Evolutionary conservation across 192 early-diverging fungal genomes (phyloP).

Genomic region (Lobosporangium transversale): DNA sequence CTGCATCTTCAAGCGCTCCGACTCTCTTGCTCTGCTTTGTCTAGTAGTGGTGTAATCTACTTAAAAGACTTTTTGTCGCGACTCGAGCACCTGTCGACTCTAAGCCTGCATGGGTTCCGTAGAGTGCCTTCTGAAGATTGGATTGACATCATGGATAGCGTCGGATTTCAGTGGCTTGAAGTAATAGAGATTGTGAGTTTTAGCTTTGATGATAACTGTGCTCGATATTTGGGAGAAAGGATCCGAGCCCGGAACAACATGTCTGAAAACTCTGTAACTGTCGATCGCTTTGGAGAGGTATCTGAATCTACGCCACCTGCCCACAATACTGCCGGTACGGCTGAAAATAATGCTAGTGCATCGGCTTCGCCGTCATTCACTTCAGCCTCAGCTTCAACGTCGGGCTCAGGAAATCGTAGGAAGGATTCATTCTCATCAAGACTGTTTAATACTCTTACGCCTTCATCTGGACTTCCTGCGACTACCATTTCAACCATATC

Average conservation of each 20-base stretch:
- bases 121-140: conserved; percentile 26
- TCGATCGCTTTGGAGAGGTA: too few species aligned
- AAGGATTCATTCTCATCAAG: conserved; percentile 23
- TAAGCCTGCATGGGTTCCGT: conserved; percentile 43
- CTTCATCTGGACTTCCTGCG: conserved; percentile 1
- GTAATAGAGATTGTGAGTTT: conserved; percentile 39
- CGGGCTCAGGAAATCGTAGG: neutral
- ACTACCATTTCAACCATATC: neutral
- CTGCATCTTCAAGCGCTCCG: conserved; percentile 27
- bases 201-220: conserved; percentile 30
- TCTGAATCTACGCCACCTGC: neutral
- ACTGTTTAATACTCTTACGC: neutral
- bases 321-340: too few species aligned
- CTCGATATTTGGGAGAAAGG: conserved; percentile 24
- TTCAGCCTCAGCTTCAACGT: conserved; percentile 12
- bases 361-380: neutral
- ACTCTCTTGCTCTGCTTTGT: conserved; percentile 19
- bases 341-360: too few species aligned
- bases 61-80: conserved; percentile 29
- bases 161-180: conserved; percentile 41
- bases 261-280: neutral
- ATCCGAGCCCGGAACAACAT: conserved; percentile 22
- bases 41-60: conserved; percentile 6
- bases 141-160: conserved; percentile 23
- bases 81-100: conserved; percentile 28